Conservation (phyloP, 176 grass and related monocot genomes). For the Secale cereale region DNA sequence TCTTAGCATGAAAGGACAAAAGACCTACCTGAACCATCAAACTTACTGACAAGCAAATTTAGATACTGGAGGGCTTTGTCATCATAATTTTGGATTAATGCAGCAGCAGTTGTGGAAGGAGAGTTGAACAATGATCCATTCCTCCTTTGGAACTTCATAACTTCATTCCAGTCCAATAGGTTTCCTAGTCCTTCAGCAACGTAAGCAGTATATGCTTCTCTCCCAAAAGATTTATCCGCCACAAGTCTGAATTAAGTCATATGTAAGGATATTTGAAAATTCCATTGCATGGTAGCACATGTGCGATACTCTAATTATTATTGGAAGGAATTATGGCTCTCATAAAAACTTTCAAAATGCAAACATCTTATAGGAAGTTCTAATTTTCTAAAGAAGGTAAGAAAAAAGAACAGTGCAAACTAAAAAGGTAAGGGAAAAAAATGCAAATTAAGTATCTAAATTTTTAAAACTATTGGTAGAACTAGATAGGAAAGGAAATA, state of each 20-base stretch:
- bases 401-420: too few species aligned
- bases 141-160: conserved; percentile 64
- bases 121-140: conserved; percentile 3
- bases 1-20: background rate
- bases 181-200: conserved; percentile 66
- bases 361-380: too few species aligned
- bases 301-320: background rate
- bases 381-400: too few species aligned
- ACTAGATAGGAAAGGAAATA: background rate
- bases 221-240: conserved; percentile 10
- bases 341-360: too few species aligned
- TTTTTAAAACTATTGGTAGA: background rate
- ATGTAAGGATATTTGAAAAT: background rate
- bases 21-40: conserved; percentile 29
- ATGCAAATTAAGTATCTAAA: background rate
- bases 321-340: too few species aligned
- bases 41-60: conserved; percentile 15
- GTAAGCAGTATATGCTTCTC: conserved; percentile 67
- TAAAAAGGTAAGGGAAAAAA: too few species aligned
- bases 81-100: conserved; percentile 34
- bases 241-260: background rate
- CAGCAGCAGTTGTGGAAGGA: conserved; percentile 52
- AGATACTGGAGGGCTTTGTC: conserved; percentile 46
- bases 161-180: conserved; percentile 47
- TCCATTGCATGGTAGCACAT: background rate